Evolutionary conservation across 2,329 filamentous ascomycete species (phyloP), one percentile per base, ranked within the genome.

Genomic region (Orbilia javanica): DNA sequence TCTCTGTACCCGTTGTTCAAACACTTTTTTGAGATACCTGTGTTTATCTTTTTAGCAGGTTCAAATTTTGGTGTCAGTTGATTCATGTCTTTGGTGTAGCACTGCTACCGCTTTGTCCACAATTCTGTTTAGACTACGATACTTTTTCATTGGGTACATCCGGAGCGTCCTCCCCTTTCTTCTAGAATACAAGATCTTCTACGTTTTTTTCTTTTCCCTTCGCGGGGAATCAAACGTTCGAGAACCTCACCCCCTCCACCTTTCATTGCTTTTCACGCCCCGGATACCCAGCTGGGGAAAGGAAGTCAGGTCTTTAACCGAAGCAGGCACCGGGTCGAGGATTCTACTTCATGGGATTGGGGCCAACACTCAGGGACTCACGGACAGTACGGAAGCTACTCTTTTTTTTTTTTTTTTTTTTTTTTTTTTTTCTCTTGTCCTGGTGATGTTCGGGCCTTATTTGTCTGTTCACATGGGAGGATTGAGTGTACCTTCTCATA

Each of bases 401-500:
- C 20, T 36, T 55, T 55, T 48, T 48, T 50, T 55, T 55, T 48
- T 48, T 50, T 46, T 44, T 44, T 44, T 44, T 44, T 44, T 55
- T 55, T 55, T 55, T 55, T 55, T 55, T 34, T 55, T 55, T 72
- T 64, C 50, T 36, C 18, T 7, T 42, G 18, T 44, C 27, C 57
- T 65, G 60, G 62, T 78, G 74, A 71, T 46, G 60, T 57, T 52
- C 22, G 44, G 44, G 53, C 34, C 60, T 69, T 62, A 48, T 42
- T 63, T 71, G 57, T 68, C 27, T 65, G 62, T 72, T 78, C 66
- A 44, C 63, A 66, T 72, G 67, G 66, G 74, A 55, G 74, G 74
- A 64, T 78, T 66, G 67, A 72, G 74, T 78, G 74, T 72, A 78
- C 74, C 74, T 78, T 78, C 74, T 78, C 74, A 72, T 72, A 72